Evolutionary conservation across 2,329 filamentous ascomycete genomes (phyloP).

Genomic region (Aspergillus tubingensis): DNA sequence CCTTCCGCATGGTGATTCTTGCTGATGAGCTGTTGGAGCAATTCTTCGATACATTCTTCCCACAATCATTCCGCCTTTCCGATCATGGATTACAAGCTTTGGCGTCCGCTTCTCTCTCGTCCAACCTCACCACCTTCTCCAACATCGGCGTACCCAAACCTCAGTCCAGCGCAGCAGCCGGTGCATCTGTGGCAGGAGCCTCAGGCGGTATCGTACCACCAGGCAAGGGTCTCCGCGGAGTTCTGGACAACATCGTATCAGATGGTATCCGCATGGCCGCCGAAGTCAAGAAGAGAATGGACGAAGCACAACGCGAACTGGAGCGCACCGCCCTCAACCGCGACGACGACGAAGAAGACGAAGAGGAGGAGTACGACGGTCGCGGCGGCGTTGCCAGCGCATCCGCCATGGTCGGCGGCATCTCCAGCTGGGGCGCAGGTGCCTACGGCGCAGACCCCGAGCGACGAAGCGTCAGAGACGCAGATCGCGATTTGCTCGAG

Average conservation of each 20-base stretch:
- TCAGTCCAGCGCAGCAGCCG: constrained; percentile 41
- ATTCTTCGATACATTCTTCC: constrained; percentile 96
- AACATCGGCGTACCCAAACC: constrained; percentile 59
- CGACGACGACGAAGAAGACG: constrained; percentile 69
- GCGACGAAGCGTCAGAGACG: constrained; percentile 51
- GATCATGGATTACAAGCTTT: constrained; percentile 58
- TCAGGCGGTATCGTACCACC: constrained; percentile 63
- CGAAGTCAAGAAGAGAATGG: constrained; percentile 88
- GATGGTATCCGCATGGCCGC: constrained; percentile 95
- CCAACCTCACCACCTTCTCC: constrained; percentile 82
- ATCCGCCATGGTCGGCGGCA: constrained; percentile 35
- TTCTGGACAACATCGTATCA: constrained; percentile 95
- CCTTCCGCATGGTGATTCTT: constrained; percentile 97
- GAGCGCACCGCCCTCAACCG: constrained; percentile 74
- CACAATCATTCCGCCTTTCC: constrained; percentile 85
- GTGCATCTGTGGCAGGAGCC: constrained; percentile 49
- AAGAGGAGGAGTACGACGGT: constrained; percentile 66
- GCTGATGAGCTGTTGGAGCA: constrained; percentile 94
- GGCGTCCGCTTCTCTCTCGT: constrained; percentile 54
- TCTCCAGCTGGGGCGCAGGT: constrained; percentile 42
- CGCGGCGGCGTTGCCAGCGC: constrained; percentile 23
- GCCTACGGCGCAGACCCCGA: constrained; percentile 60
- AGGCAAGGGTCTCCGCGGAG: constrained; percentile 79
- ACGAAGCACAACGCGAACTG: constrained; percentile 89
- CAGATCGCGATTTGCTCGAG: constrained; percentile 65